Evolutionary conservation across 73 alveolate genomes (phyloP).

Genomic region (Paramecium sonneborni): DNA sequence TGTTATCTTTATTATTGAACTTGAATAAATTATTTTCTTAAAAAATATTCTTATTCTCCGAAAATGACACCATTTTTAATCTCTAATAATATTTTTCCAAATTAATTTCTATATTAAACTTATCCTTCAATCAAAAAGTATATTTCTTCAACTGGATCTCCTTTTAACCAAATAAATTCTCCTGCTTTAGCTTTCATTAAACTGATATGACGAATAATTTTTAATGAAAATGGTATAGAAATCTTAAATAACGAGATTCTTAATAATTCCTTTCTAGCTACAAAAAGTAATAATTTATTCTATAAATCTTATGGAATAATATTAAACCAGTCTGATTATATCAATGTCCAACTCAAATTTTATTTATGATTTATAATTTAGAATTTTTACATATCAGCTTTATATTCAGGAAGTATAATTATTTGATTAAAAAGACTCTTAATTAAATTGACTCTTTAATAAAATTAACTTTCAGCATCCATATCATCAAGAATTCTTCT

Average conservation of each 20-base stretch:
- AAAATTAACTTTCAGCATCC: conserved; percentile 27
- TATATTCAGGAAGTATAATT: background rate
- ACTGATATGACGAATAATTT: background rate
- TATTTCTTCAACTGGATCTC: conserved; percentile 51
- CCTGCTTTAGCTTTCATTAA: conserved; percentile 27
- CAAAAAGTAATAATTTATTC: background rate
- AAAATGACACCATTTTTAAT: background rate
- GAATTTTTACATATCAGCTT: background rate
- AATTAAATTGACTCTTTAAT: background rate
- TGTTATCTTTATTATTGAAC: background rate
- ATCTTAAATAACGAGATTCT: background rate
- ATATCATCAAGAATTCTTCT: background rate
- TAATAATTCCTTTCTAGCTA: background rate
- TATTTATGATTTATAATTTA: background rate
- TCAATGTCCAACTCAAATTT: background rate
- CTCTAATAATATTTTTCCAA: background rate
- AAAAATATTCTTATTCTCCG: conserved; percentile 9
- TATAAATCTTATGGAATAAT: background rate
- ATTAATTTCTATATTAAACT: conserved; percentile 18
- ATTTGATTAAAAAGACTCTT: background rate
- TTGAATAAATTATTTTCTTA: background rate
- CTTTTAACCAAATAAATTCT: conserved; percentile 1
- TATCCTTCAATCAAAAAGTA: background rate
- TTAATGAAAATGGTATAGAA: background rate
- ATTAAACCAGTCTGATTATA: background rate